Conservation (phyloP, 345 rosid genomes). For the Citrus trifoliata region DNA sequence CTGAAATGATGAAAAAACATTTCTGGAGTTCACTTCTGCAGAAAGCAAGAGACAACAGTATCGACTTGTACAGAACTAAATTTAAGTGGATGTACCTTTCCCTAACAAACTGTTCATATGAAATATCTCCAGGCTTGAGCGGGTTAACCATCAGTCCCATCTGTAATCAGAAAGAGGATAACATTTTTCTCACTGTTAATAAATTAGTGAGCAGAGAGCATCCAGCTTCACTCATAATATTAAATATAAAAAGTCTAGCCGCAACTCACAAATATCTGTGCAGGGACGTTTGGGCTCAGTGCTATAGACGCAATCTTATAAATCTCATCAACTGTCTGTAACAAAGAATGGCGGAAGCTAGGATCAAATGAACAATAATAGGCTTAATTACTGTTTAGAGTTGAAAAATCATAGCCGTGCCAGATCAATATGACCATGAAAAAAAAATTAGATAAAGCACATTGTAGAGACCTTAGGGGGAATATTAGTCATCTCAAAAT, state of each 20-base stretch:
- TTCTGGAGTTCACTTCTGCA: neutral
- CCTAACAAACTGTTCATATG: slow-evolving; percentile 68
- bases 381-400: neutral
- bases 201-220: neutral
- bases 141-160: slow-evolving; percentile 99
- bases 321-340: slow-evolving; percentile 94
- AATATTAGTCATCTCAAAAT: slow-evolving; percentile 97
- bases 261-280: slow-evolving; percentile 90
- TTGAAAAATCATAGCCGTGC: slow-evolving; percentile 9
- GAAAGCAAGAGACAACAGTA: neutral
- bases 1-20: neutral
- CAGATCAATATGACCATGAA: neutral
- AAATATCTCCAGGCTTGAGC: slow-evolving; percentile 89
- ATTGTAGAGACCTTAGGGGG: slow-evolving; percentile 68
- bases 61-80: slow-evolving; percentile 2
- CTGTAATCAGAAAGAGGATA: slow-evolving; percentile 35
- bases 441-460: slow-evolving; percentile 4
- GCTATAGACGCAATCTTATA: slow-evolving; percentile 90
- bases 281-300: slow-evolving; percentile 96
- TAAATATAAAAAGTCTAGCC: neutral
- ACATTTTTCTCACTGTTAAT: neutral
- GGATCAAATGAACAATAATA: neutral
- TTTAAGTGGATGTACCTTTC: slow-evolving; percentile 64
- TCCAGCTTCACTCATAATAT: slow-evolving; percentile 8
- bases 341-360: slow-evolving; percentile 17